A percentile compares a stretch with the other conserved stretches of the same genome.
phyloP scores from a whole-genome alignment of 179 eudicot genomes.

The Spinacia oleracea region DNA sequence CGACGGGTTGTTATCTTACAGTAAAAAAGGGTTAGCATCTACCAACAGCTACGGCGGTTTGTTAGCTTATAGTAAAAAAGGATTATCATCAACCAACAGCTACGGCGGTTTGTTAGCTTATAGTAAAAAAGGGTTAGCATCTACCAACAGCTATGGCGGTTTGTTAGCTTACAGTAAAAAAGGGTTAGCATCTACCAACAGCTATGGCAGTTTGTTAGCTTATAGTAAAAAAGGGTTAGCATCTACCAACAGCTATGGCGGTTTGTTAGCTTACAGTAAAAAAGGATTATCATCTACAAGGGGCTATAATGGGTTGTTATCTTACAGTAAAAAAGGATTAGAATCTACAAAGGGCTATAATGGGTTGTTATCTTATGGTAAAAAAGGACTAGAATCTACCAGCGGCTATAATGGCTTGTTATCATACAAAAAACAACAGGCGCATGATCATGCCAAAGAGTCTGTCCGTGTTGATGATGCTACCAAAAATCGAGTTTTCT shows the following conservation, averaged over 20 bases:
- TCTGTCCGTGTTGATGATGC: neutral
- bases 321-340: neutral
- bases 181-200: no score
- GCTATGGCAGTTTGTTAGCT: neutral
- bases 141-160: neutral
- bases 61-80: neutral
- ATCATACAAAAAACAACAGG: neutral
- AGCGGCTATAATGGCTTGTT: neutral
- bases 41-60: neutral
- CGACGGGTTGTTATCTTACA: neutral
- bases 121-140: neutral
- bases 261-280: neutral
- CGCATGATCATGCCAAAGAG: neutral
- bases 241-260: neutral
- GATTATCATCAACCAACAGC: neutral
- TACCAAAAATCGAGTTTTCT: constrained; percentile 4
- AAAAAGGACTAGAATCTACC: neutral
- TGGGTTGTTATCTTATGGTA: neutral
- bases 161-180: neutral
- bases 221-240: neutral
- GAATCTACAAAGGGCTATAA: neutral
- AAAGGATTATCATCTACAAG: neutral
- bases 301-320: neutral
- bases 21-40: neutral
- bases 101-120: neutral